These are phyloP conservation scores for Colletotrichum eleusines DNA, from an alignment of 2,329 filamentous ascomycete genomes.

Conservation along the genomic window DNA sequence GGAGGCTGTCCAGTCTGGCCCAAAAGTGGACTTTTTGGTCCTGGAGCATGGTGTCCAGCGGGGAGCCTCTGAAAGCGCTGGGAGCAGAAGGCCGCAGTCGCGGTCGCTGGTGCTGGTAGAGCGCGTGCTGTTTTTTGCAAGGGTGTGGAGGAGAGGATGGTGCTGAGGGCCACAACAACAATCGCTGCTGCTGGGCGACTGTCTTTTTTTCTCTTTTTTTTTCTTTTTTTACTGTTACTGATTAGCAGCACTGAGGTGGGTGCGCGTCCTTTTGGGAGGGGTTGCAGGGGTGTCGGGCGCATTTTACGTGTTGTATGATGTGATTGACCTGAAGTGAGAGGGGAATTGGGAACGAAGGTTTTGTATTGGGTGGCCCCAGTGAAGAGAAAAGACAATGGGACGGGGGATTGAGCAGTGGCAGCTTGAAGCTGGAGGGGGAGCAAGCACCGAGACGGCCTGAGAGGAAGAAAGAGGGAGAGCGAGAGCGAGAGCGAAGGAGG, in stretches of 20 bases:
- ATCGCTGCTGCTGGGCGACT: constrained; percentile 17
- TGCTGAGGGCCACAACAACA: constrained; percentile 19
- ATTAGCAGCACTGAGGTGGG: constrained; percentile 38
- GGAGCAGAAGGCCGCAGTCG: background rate
- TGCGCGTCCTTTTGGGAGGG: constrained; percentile 27
- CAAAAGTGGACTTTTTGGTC: background rate
- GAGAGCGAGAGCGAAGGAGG: background rate
- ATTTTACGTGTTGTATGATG: constrained; percentile 39
- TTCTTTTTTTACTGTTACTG: constrained; percentile 29
- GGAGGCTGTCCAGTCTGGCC: constrained; percentile 6
- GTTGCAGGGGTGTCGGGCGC: constrained; percentile 36
- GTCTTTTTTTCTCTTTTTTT: too few species aligned
- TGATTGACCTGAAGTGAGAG: constrained; percentile 35
- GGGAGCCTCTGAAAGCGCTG: constrained; percentile 18
- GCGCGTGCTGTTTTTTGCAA: constrained; percentile 11
- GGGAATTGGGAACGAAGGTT: constrained; percentile 21
- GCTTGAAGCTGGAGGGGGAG: background rate
- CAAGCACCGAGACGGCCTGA: background rate
- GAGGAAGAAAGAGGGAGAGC: background rate
- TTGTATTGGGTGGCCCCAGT: constrained; percentile 12
- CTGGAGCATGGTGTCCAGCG: constrained; percentile 4
- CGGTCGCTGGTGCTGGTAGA: background rate
- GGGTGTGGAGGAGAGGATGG: constrained; percentile 13
- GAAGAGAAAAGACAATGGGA: background rate
- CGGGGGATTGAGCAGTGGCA: background rate